Evolutionary conservation across 2,329 filamentous ascomycete species (phyloP), one percentile per base, ranked within the genome.

Genomic region (Alternaria triticimaculans): DNA sequence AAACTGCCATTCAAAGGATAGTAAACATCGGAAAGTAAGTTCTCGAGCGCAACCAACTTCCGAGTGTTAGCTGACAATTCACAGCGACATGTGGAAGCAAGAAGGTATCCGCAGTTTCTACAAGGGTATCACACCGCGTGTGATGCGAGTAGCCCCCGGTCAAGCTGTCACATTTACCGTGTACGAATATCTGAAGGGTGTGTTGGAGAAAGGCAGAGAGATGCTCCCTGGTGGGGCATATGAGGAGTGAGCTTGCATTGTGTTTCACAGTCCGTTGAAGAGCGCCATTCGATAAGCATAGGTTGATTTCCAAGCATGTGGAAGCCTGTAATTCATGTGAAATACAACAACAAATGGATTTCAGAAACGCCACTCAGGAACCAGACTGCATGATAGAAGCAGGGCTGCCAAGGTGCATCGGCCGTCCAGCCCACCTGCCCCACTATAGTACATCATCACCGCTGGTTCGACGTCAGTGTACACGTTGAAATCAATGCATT

Each of bases 51-150:
- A 43, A 11, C 7, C 3, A 9, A 15, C 5, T 12, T 12, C 23
- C 30, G 25, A 43, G 33, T 41, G 6, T 11, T 7, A 41, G 21
- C 69, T 75, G 41, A 74, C 53, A n/a, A 18, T 3, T 25, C 2
- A 41, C 55, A 82, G 78, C 54, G 80, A 83, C 45, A 85, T 86
- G 83, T 84, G 83, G 81, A 93, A 91, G 76, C 92, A 97, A 84
- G 96, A 99, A 83, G 96, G 96, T 37, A 86, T 95, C 72, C 90
- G 93, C 74, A 96, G 96, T 51, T 99, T 99, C 83, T 99, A 97
- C 86, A 98, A 98, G 87, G 96, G 96, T 75, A 99, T 99, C 82
- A 99, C 96, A 50, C 96, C 96, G 7, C 89, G 96, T 74, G 92
- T 99, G 72, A 98, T 98, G 94, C 89, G 96, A 76, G 96, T 99